These are phyloP conservation scores for Aleurites moluccanus DNA, from an alignment of 441 rosid species.

Conservation along the genomic window DNA sequence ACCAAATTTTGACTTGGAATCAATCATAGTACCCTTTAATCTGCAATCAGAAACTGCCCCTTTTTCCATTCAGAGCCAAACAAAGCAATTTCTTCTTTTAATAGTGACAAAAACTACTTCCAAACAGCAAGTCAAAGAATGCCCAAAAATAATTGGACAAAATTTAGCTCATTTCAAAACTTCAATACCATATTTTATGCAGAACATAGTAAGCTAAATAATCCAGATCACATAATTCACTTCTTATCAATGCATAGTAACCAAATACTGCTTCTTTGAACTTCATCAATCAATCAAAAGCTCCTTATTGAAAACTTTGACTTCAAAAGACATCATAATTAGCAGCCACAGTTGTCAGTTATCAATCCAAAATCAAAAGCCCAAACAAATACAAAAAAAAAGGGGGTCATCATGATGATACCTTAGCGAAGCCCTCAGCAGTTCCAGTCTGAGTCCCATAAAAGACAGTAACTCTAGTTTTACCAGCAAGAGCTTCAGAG, in stretches of 20 bases:
- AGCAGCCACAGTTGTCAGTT: background rate
- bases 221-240: background rate
- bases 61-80: background rate
- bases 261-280: background rate
- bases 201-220: background rate
- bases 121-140: background rate
- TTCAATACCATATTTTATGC: background rate
- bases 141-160: background rate
- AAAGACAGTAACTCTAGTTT: conserved; percentile 67
- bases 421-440: conserved; percentile 93
- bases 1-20: background rate
- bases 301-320: background rate
- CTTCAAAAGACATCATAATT: background rate
- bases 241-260: background rate
- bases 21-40: background rate
- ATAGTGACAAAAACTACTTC: conserved; percentile 5
- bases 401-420: conserved; percentile 13
- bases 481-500: conserved; percentile 43
- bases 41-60: background rate
- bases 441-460: conserved; percentile 94
- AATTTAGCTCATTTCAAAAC: background rate
- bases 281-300: background rate
- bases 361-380: background rate
- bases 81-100: background rate
- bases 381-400: background rate